phyloP scores from a whole-genome alignment of 345 rosid genomes.

The Camelina sativa region DNA sequence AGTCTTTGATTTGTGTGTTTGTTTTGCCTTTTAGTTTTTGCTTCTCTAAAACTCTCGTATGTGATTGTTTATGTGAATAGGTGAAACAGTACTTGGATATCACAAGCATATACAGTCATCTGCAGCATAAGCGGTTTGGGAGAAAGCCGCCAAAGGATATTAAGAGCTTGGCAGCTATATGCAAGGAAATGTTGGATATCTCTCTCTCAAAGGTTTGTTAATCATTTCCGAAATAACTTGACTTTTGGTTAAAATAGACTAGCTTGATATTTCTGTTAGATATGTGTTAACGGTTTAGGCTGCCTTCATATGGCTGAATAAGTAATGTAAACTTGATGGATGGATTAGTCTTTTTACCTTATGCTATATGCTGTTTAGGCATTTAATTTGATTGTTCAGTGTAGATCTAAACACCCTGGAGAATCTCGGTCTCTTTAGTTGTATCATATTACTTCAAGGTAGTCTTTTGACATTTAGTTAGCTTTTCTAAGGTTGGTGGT shows the following conservation, averaged over 20 bases:
- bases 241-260: background rate
- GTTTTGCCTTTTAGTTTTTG: background rate
- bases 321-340: background rate
- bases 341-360: background rate
- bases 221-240: background rate
- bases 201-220: conserved; percentile 73
- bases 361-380: background rate
- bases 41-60: background rate
- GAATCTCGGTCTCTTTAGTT: background rate
- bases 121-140: conserved; percentile 67
- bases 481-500: conserved; percentile 33
- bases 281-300: background rate
- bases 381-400: background rate
- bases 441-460: background rate
- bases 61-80: conserved; percentile 49
- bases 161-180: conserved; percentile 75
- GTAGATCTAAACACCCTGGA: background rate
- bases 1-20: background rate
- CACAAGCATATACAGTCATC: conserved; percentile 52
- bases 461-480: background rate
- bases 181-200: conserved; percentile 68
- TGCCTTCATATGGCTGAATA: background rate
- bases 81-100: conserved; percentile 91
- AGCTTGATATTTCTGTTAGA: background rate
- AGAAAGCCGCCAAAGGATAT: conserved; percentile 63